These are phyloP conservation scores for Blastocystis hominis DNA, from an alignment of 352 stramenopile species.

Conservation along the genomic window DNA sequence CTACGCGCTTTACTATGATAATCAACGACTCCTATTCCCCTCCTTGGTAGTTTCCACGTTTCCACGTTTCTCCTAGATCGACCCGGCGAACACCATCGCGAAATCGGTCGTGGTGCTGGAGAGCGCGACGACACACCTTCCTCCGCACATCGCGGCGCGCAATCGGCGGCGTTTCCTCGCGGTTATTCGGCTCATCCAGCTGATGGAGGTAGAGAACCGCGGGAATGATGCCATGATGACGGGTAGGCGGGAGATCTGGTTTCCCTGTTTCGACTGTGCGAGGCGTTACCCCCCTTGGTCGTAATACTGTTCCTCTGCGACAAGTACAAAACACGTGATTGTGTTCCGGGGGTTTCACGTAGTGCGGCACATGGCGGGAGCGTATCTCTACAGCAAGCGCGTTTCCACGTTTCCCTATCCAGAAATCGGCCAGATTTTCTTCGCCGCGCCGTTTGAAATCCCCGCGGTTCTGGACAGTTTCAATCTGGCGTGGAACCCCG, in stretches of 20 bases:
- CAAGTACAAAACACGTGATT: background rate
- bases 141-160: background rate
- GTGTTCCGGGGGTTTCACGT: background rate
- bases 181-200: background rate
- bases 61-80: background rate
- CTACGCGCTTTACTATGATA: constrained; percentile 6
- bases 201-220: background rate
- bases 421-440: background rate
- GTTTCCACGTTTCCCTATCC: background rate
- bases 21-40: background rate
- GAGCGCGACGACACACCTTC: background rate
- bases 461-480: background rate
- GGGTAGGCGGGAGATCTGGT: background rate
- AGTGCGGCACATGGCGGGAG: background rate
- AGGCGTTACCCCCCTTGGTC: background rate
- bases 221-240: background rate
- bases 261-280: background rate
- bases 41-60: background rate
- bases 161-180: background rate
- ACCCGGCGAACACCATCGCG: background rate
- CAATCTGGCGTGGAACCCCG: background rate
- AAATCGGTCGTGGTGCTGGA: background rate
- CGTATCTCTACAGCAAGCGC: background rate
- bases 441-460: background rate
- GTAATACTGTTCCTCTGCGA: constrained; percentile 37